phyloP scores from a whole-genome alignment of 2,329 filamentous ascomycete species.

The Reticulascus tulasneorum region DNA sequence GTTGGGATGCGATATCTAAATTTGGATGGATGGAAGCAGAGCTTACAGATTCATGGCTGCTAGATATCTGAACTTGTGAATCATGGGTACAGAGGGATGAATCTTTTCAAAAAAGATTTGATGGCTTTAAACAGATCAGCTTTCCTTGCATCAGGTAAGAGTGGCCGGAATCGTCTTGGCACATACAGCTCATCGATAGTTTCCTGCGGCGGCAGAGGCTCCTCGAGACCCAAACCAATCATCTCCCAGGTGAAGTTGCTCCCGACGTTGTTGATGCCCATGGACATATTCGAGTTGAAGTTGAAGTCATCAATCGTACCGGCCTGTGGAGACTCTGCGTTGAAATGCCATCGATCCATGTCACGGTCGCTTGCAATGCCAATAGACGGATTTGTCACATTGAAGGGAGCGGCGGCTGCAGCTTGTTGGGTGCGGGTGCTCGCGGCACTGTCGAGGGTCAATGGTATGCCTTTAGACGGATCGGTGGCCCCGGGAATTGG shows the following conservation, averaged over 20 bases:
- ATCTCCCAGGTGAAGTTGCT: constrained; percentile 75
- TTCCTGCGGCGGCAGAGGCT: constrained; percentile 54
- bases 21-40: neutral
- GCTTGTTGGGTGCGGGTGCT: constrained; percentile 26
- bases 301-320: constrained; percentile 52
- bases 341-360: constrained; percentile 53
- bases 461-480: constrained; percentile 28
- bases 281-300: constrained; percentile 46
- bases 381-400: constrained; percentile 41
- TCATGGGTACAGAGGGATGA: constrained; percentile 80
- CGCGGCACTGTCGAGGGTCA: constrained; percentile 21
- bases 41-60: constrained; percentile 78
- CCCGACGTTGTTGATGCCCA: constrained; percentile 47
- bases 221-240: constrained; percentile 56
- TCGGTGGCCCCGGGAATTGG: constrained; percentile 27
- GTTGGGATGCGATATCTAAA: too few species aligned
- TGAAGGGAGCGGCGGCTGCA: constrained; percentile 33
- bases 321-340: constrained; percentile 48
- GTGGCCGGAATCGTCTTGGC: neutral
- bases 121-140: constrained; percentile 48
- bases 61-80: constrained; percentile 83
- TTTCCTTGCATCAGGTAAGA: too few species aligned
- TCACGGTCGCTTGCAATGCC: constrained; percentile 43
- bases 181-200: constrained; percentile 77
- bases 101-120: constrained; percentile 88